Evolutionary conservation across 768 basidiomycete species (phyloP), one percentile per base, ranked within the genome.

Genomic region (Pleurotus citrinopileatus): DNA sequence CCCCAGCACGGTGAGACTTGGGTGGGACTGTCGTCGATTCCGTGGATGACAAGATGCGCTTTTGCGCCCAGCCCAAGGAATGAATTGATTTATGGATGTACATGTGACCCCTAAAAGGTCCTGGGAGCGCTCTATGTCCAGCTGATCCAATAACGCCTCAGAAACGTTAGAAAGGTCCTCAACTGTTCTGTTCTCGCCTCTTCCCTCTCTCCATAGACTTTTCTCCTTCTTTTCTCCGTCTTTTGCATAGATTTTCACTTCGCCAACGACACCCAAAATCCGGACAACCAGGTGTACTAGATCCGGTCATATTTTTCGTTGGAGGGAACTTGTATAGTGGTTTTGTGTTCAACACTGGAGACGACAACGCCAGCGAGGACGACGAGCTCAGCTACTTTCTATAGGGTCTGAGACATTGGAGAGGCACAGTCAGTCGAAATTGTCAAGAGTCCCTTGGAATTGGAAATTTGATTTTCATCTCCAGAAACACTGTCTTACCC

Each of bases 61-160:
- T n/a, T n/a, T n/a, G n/a, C n/a, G n/a, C n/a, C n/a, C n/a, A n/a
- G n/a, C n/a, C 25, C 42, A 23, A 44, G 13, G 52, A 26, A 13
- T 56, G 47, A 47, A 57, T 53, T 26, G 29, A 27, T 44, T 52
- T 37, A n/a, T n/a, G n/a, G 19, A 36, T 10, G 38, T 23, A 40
- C 65, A 65, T 64, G 65, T 67, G 65, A 67, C 60, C 42, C n/a
- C n/a, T n/a, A n/a, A n/a, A n/a, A n/a, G n/a, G n/a, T 12, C 56
- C 56, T 53, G 53, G 61, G 61, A 56, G 52, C 59, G 40, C 53
- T 42, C 52, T 19, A 44, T 44, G 42, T 44, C 42, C 42, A 54
- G 40, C 27, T 28, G 27, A 28, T 40, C 25, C 20, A n/a, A n/a
- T n/a, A n/a, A n/a, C n/a, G n/a, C n/a, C n/a, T n/a, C n/a, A n/a